These are phyloP conservation scores for Calonectria honghensis DNA, from an alignment of 2,329 filamentous ascomycete genomes.

Conservation along the genomic window DNA sequence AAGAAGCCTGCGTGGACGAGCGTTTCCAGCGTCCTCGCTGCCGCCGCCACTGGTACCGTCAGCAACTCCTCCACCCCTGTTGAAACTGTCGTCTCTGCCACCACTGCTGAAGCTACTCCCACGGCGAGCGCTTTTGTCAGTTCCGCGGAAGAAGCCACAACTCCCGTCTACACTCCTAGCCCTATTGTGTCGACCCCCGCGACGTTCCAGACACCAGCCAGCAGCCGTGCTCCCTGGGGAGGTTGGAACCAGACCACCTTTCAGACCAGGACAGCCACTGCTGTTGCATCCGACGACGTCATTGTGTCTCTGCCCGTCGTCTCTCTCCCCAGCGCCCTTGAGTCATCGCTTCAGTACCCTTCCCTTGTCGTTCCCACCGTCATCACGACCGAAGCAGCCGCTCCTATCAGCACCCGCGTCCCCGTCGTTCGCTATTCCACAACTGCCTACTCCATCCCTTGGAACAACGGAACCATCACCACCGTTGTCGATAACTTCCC, in stretches of 20 bases:
- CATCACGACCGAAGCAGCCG: conserved; percentile 14
- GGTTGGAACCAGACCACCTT: conserved; percentile 46
- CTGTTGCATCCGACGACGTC: conserved; percentile 20
- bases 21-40: conserved; percentile 60
- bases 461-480: conserved; percentile 48
- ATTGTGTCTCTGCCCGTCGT: conserved; percentile 32
- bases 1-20: conserved; percentile 65
- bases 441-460: conserved; percentile 44
- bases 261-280: conserved; percentile 44
- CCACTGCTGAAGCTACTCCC: conserved; percentile 30
- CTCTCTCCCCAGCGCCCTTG: conserved; percentile 39
- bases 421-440: conserved; percentile 49
- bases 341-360: conserved; percentile 39
- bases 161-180: conserved; percentile 7
- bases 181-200: conserved; percentile 24
- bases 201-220: conserved; percentile 36
- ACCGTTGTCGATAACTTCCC: conserved; percentile 29
- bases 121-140: not conserved
- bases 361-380: conserved; percentile 42
- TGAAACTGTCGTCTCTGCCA: conserved; percentile 24
- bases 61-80: conserved; percentile 19
- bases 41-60: conserved; percentile 48
- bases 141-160: not conserved
- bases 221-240: conserved; percentile 32
- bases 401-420: conserved; percentile 36